phyloP scores from a whole-genome alignment of 441 rosid species.

The Gossypium gossypioides region DNA sequence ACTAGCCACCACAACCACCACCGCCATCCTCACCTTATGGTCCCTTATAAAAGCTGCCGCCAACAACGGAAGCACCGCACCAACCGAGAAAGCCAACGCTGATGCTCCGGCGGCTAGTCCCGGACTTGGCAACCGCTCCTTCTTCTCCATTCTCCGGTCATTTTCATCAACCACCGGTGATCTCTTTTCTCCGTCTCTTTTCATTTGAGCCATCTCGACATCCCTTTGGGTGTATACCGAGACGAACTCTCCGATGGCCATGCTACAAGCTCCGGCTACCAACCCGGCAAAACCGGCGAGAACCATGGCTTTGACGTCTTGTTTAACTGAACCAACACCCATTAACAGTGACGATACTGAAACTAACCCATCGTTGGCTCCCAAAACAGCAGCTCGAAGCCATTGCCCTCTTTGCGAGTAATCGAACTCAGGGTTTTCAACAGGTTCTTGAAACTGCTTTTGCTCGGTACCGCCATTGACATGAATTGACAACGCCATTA shows the following conservation, averaged over 20 bases:
- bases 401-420: constrained; percentile 13
- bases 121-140: constrained; percentile 56
- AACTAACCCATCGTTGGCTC: constrained; percentile 18
- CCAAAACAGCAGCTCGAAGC: constrained; percentile 19
- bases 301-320: constrained; percentile 7
- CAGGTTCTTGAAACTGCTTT: not conserved
- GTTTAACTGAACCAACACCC: constrained; percentile 19
- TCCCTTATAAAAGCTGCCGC: constrained; percentile 61
- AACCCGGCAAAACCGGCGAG: constrained; percentile 16
- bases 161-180: not conserved
- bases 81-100: constrained; percentile 60
- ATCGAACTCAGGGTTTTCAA: not conserved
- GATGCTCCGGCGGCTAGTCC: constrained; percentile 70
- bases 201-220: constrained; percentile 12
- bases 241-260: constrained; percentile 24
- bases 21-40: constrained; percentile 47
- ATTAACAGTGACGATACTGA: constrained; percentile 14
- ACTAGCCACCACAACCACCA: constrained; percentile 39
- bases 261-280: constrained; percentile 19
- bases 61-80: constrained; percentile 70
- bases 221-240: constrained; percentile 20
- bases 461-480: not conserved
- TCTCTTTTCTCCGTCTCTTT: constrained; percentile 24
- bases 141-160: constrained; percentile 8
- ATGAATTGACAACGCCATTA: constrained; percentile 17